Evolutionary conservation across 306 rosid species (phyloP), one percentile per base, ranked within the genome.

Genomic region (Pterocarpus santalinus): DNA sequence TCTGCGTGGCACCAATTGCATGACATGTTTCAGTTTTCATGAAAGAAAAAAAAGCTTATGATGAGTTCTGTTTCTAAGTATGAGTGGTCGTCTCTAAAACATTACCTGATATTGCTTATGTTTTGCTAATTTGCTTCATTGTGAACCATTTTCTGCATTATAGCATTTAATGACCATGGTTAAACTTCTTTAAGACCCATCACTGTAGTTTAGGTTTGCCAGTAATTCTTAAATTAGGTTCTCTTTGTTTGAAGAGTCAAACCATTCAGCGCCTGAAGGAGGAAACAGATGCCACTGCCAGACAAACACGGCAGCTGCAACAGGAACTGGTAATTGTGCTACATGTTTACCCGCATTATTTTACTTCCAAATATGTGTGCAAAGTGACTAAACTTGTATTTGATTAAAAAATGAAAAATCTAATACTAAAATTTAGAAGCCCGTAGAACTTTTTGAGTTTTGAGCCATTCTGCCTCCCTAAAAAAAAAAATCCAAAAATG

Each of bases 221-320:
- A 15, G 15, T 55, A 60, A 69, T 51, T 34, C 76, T 78, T 38
- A 33, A 73, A 35, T 62, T 51, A 56, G 39, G 56, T 80, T 81
- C 82, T 43, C 69, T 83, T 72, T 80, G 65, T 38, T 41, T 84
- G 81, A 52, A 85, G 86, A 75, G 61, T 57, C 91, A 88, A 88
- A 68, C 88, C 73, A 39, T 88, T 68, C 92, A 90, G 65, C 89
- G 62, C 44, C 75, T 93, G 85, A 90, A 87, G 87, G 99, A 90
- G 82, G 99, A 95, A 86, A 91, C 89, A 85, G 99, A 95, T 75
- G 81, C 83, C 22, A 91, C 94, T 79, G 82, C 83, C 57, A 88
- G 88, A 81, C 98, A 88, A 82, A 91, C 94, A 11, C 86, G 88
- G 67, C 89, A 86, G 72, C 95, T 95, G 79, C 97, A 88, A 84